Base-by-base conservation (phyloP, 768 basidiomycete species). In the Calocybe indica region DNA sequence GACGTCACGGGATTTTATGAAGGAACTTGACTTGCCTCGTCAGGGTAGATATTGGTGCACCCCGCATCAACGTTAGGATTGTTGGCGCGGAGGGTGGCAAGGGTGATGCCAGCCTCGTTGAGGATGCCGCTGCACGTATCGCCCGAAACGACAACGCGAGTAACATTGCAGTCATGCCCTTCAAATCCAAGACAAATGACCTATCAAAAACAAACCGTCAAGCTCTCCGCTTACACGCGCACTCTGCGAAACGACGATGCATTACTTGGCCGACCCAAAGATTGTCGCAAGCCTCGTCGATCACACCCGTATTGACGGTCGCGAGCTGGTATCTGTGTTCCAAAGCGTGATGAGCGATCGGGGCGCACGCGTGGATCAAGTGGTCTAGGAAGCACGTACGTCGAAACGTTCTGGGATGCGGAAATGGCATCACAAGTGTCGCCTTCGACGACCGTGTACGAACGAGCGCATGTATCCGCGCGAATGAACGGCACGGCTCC, bases 381-480 rank as follows among this genome's bases (percentile, higher is more conserved):
- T 12, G 35, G 39, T 35, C 37, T 28, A 13, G 30, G 38, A 46
- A 38, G 40, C 11, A 56, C 67, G 54, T 58, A 83, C 68, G 74
- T 75, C 6, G 78, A 78, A 29, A 69, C 71, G 49, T 68, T 68
- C 47, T 73, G 58, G 2, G 64, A 61, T 5, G 67, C 68, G 22
- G 73, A 79, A 58, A 83, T 82, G 30, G 51, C 60, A 58, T 80
- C 73, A 61, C 83, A 85, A 47, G 70, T 77, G 59, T 83, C 79
- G 6, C 74, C 75, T 5, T 58, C 37, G 28, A 62, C 53, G 33
- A 85, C 73, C n/a, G 70, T 73, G 53, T 77, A 79, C 55, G 60
- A 74, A 50, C 79, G 72, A 11, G 69, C 69, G 52, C 83, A 85
- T 11, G 42, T 31, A 28, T 40, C 38, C n/a, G 12, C 49, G 29